phyloP scores from a whole-genome alignment of 768 basidiomycete species.

The Omphalotus guepiniiformis region DNA sequence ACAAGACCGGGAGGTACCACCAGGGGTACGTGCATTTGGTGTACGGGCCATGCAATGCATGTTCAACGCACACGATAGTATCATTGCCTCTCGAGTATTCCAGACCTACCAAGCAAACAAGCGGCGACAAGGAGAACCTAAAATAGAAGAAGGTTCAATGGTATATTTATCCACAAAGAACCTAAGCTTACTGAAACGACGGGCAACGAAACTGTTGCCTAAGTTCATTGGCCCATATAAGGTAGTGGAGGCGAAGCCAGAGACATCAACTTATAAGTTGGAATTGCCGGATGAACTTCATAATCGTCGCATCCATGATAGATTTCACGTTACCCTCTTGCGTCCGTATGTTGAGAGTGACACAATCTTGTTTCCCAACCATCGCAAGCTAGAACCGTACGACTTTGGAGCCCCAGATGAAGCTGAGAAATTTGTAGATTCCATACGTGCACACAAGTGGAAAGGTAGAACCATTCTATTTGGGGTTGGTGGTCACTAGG shows the following conservation, averaged over 20 bases:
- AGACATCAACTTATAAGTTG: constrained; percentile 18
- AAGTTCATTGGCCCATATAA: constrained; percentile 28
- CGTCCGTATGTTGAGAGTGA: constrained; percentile 21
- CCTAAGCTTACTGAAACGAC: constrained; percentile 23
- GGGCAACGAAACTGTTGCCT: constrained; percentile 26
- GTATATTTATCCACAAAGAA: constrained; percentile 30
- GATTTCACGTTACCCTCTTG: constrained; percentile 22
- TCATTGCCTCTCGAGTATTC: constrained; percentile 17
- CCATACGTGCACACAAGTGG: constrained; percentile 6
- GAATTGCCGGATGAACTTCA: constrained; percentile 20
- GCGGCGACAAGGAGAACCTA: constrained; percentile 9
- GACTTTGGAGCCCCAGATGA: constrained; percentile 17
- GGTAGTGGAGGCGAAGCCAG: constrained; percentile 4
- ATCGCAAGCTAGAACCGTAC: constrained; percentile 14
- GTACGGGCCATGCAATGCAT: constrained; percentile 13
- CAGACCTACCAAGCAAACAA: constrained; percentile 21
- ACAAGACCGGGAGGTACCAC: background rate
- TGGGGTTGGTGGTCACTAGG: constrained; percentile 14
- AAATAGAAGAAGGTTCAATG: constrained; percentile 11
- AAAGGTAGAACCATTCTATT: constrained; percentile 4
- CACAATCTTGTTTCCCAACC: constrained; percentile 21
- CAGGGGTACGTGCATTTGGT: constrained; percentile 18
- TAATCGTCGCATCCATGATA: constrained; percentile 18
- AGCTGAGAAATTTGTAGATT: constrained; percentile 5
- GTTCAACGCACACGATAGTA: constrained; percentile 21